Percentiles rank a stretch among this genome's conserved stretches.
These are phyloP conservation scores for Glaciozyma antarctica DNA, from an alignment of 768 basidiomycete species.

Conservation along the genomic window DNA sequence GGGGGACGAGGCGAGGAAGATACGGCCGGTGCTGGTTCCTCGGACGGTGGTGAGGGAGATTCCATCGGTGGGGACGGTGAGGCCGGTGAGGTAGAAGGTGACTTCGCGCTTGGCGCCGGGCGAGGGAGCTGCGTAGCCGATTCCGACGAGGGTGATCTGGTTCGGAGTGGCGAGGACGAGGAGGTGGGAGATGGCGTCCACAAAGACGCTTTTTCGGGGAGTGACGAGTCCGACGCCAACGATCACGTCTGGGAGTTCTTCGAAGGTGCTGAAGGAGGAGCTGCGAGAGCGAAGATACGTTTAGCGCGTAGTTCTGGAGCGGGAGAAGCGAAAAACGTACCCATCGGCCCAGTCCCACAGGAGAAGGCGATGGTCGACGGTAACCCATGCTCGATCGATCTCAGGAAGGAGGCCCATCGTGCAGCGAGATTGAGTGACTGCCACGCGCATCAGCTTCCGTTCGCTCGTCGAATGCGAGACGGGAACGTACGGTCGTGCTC, in stretches of 20 bases:
- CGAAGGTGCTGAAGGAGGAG: constrained; percentile 84
- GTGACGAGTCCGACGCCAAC: constrained; percentile 77
- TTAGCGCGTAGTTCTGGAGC: neutral
- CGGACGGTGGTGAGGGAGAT: constrained; percentile 76
- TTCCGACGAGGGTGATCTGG: constrained; percentile 71
- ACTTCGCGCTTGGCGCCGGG: constrained; percentile 55
- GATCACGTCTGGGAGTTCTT: constrained; percentile 82
- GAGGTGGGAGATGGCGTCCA: constrained; percentile 80
- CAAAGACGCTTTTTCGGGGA: constrained; percentile 72
- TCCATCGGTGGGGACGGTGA: constrained; percentile 60
- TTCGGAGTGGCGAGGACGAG: constrained; percentile 83
- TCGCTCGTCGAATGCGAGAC: neutral
- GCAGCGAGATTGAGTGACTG: constrained; percentile 20
- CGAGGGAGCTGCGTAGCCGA: constrained; percentile 43
- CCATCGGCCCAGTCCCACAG: constrained; percentile 95
- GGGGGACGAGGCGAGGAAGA: constrained; percentile 60
- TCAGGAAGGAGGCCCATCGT: constrained; percentile 58
- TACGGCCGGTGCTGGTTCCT: constrained; percentile 70
- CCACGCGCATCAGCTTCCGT: too few species aligned
- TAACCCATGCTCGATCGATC: constrained; percentile 90
- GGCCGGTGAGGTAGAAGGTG: constrained; percentile 81
- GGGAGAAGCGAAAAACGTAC: constrained; percentile 45
- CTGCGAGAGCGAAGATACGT: constrained; percentile 42
- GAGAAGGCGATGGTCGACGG: constrained; percentile 85
- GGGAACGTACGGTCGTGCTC: constrained; percentile 27